Base-by-base conservation (phyloP, 768 basidiomycete species). In the Trametes maxima region DNA sequence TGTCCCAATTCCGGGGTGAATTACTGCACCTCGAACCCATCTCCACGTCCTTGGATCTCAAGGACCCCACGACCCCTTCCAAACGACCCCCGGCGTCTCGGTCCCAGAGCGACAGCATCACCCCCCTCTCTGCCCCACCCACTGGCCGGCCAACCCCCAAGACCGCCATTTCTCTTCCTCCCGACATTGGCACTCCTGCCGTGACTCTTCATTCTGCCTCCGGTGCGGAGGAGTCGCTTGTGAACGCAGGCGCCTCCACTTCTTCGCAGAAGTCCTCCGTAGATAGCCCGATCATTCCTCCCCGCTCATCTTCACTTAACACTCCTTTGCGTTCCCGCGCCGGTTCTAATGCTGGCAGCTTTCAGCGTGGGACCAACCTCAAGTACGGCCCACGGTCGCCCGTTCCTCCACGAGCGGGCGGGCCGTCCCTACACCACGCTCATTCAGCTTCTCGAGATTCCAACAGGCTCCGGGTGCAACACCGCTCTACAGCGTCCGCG, bases 1-100 rank as follows among this genome's bases (percentile, higher is more conserved):
- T 92, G 50, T 83, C 81, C 65, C 86, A 92, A 61, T 88, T 94
- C 74, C 82, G 84, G 73, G 89, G 87, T 57, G 84, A 88, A 73
- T 78, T 92, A 57, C 83, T 82, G 63, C 83, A 86, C 60, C 75
- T 91, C 62, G 89, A 88, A 64, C 80, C 86, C 48, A 76, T 80
- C 37, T 77, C 80, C 47, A 73, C 74, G 42, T 72, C 79, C 22
- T 76, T 92, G 58, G 87, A 86, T 70, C 81, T 92, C 46, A 79
- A 76, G 62, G 87, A 90, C 71, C 88, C 88, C 7, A 83, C 85
- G 11, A 82, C 81, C 5, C 81, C 88, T 54, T 73, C 79, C 40
- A 81, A 82, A 62, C 80, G 80, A 11, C 66, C 64, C 5, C 36
- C 64, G 2, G 48, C 60, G 8, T 24, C 48, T 39, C 73, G 70